Evolutionary conservation across 345 rosid species (phyloP).

Genomic region (Linum usitatissimum): DNA sequence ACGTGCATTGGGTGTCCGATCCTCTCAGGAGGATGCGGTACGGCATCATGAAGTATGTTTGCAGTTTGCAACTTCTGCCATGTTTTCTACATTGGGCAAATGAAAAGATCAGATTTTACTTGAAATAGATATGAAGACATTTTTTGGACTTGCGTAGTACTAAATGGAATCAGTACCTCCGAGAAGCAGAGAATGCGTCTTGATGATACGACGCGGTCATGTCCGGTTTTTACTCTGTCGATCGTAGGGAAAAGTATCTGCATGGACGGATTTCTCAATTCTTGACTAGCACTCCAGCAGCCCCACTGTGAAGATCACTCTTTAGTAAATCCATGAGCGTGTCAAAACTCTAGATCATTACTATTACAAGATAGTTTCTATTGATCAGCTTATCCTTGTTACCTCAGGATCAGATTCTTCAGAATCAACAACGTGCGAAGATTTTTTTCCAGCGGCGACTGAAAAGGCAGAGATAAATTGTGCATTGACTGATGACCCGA

Average conservation of each 20-base stretch:
- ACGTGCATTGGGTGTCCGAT: constrained; percentile 71
- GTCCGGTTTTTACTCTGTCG: constrained; percentile 58
- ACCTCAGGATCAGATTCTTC: constrained; percentile 99
- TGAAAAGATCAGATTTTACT: background rate
- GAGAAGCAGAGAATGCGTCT: constrained; percentile 73
- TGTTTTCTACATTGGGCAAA: constrained; percentile 48
- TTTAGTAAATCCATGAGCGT: constrained; percentile 5
- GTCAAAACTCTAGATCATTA: background rate
- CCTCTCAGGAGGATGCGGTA: constrained; percentile 64
- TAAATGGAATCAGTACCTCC: constrained; percentile 38
- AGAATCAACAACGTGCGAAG: constrained; percentile 41
- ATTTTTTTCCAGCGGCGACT: constrained; percentile 73
- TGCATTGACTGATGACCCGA: constrained; percentile 61
- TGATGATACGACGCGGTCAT: constrained; percentile 53
- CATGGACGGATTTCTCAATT: constrained; percentile 60
- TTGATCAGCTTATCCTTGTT: constrained; percentile 10
- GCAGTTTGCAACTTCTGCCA: constrained; percentile 62
- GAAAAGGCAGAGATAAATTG: constrained; percentile 76
- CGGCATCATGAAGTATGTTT: constrained; percentile 58
- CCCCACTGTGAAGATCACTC: constrained; percentile 62
- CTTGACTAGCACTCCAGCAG: constrained; percentile 83
- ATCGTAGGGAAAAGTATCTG: constrained; percentile 73
- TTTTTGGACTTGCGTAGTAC: background rate
- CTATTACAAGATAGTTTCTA: background rate
- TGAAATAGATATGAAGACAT: background rate